These are phyloP conservation scores for Rubroboletus pulcherrimus DNA, from an alignment of 768 basidiomycete genomes.

Conservation along the genomic window DNA sequence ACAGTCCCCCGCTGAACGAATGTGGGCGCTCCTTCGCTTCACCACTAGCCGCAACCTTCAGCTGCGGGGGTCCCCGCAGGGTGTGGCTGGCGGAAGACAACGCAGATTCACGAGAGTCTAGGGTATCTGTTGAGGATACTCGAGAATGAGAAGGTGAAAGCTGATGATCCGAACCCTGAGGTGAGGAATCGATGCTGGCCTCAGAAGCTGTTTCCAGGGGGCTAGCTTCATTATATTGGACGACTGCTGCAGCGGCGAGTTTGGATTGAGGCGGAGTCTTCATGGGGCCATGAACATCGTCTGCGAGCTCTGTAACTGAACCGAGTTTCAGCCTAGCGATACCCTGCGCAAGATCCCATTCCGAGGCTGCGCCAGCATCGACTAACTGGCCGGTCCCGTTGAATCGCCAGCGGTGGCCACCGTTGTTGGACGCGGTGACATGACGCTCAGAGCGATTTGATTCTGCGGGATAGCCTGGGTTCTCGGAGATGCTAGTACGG, in stretches of 20 bases:
- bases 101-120: slow-evolving; percentile 54
- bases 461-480: slow-evolving; percentile 16
- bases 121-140: slow-evolving; percentile 78
- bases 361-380: slow-evolving; percentile 49
- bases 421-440: slow-evolving; percentile 34
- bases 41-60: slow-evolving; percentile 47
- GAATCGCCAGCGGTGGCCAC: slow-evolving; percentile 56
- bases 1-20: slow-evolving; percentile 77
- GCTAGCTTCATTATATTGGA: slow-evolving; percentile 61
- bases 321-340: slow-evolving; percentile 69
- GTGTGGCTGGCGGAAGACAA: slow-evolving; percentile 53
- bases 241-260: slow-evolving; percentile 45
- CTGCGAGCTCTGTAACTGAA: slow-evolving; percentile 47
- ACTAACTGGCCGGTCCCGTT: slow-evolving; percentile 59
- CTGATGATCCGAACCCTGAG: slow-evolving; percentile 63
- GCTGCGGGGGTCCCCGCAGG: slow-evolving; percentile 49
- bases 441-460: slow-evolving; percentile 38
- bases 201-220: slow-evolving; percentile 71
- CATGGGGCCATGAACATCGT: slow-evolving; percentile 50
- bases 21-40: slow-evolving; percentile 77
- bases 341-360: slow-evolving; percentile 73
- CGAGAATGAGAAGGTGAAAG: slow-evolving; percentile 71
- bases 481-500: slow-evolving; percentile 35
- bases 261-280: slow-evolving; percentile 69
- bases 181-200: slow-evolving; percentile 70